phyloP scores from a whole-genome alignment of 495 filamentous ascomycete species.

The Aspergillus funiculosus region DNA sequence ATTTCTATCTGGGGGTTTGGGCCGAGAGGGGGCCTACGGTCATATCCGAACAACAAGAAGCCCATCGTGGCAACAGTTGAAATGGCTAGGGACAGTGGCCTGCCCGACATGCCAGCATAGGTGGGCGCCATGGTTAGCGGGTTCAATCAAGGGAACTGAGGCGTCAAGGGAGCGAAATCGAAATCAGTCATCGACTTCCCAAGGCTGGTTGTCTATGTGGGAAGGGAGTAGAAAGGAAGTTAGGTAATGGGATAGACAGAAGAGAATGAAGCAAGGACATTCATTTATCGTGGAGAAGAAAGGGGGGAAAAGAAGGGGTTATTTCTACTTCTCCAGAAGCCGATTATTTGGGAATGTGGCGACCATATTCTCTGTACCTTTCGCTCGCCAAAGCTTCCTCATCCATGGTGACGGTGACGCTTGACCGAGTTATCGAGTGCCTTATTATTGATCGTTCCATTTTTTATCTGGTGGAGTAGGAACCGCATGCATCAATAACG shows the following conservation, averaged over 20 bases:
- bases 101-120: conserved; percentile 57
- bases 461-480: neutral
- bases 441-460: neutral
- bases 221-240: neutral
- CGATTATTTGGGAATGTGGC: neutral
- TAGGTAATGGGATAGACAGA: neutral
- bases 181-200: neutral
- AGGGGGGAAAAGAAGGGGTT: conserved; percentile 9
- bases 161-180: neutral
- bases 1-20: neutral
- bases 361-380: neutral
- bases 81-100: conserved; percentile 51
- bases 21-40: conserved; percentile 32
- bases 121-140: conserved; percentile 25
- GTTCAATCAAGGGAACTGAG: neutral
- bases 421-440: neutral
- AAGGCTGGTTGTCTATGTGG: neutral
- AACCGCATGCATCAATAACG: conserved; percentile 1
- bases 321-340: conserved; percentile 11
- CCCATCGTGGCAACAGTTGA: conserved; percentile 60
- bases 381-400: neutral
- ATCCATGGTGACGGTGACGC: neutral
- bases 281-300: conserved; percentile 2
- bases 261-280: conserved; percentile 1
- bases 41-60: conserved; percentile 65